These are phyloP conservation scores for Toxicodendron radicans DNA, from an alignment of 345 rosid genomes.

Conservation along the genomic window DNA sequence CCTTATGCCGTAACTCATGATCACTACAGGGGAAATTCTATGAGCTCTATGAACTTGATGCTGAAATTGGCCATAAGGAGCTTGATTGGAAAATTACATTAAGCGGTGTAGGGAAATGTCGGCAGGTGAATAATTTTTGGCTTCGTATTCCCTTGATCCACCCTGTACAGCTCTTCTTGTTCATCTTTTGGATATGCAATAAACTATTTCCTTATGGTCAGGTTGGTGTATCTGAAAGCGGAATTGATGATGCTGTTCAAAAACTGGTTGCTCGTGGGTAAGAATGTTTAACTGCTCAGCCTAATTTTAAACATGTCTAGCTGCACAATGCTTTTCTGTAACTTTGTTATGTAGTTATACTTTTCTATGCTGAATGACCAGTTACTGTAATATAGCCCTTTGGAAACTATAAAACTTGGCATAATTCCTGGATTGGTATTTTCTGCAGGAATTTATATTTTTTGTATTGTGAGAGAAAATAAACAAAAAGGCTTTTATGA, in stretches of 20 bases:
- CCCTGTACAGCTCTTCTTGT: background rate
- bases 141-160: background rate
- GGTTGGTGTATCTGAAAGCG: constrained; percentile 89
- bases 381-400: constrained; percentile 7
- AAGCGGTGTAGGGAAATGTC: constrained; percentile 95
- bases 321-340: background rate
- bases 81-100: constrained; percentile 94
- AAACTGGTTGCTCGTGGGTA: constrained; percentile 94
- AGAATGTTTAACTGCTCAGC: constrained; percentile 23
- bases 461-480: background rate
- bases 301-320: constrained; percentile 1
- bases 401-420: background rate
- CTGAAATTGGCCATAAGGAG: constrained; percentile 92
- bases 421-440: background rate
- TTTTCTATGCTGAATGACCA: background rate
- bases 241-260: constrained; percentile 88
- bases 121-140: constrained; percentile 60
- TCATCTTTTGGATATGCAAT: background rate
- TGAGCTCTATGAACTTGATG: constrained; percentile 96
- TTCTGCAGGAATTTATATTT: background rate
- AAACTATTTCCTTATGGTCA: constrained; percentile 26
- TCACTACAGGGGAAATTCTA: constrained; percentile 78
- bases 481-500: constrained; percentile 1
- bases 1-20: constrained; percentile 22
- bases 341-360: background rate